These are phyloP conservation scores for Pseudopyricularia cyperi DNA, from an alignment of 2,329 filamentous ascomycete genomes.

Conservation along the genomic window DNA sequence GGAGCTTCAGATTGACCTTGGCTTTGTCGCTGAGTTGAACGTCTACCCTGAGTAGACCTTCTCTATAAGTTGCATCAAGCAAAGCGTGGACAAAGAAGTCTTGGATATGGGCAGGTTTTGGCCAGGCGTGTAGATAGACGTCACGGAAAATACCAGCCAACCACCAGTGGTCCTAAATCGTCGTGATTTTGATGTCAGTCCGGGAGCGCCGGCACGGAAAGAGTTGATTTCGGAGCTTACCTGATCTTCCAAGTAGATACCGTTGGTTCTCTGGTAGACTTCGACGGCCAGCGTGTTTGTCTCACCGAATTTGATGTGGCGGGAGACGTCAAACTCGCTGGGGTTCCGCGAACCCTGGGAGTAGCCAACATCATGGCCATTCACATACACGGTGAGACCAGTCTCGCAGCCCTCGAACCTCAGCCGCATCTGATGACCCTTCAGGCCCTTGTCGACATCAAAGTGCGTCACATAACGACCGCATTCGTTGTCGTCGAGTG, in stretches of 20 bases:
- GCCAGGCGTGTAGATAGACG: constrained; percentile 51
- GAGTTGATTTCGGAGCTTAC: neutral
- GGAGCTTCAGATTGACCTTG: constrained; percentile 2
- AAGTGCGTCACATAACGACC: constrained; percentile 51
- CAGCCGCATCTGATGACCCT: constrained; percentile 41
- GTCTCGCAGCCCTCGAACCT: constrained; percentile 63
- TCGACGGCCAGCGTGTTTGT: constrained; percentile 48
- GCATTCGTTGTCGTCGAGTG: constrained; percentile 49
- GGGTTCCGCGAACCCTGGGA: constrained; percentile 59
- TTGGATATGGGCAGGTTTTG: constrained; percentile 11
- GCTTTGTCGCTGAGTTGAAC: constrained; percentile 18
- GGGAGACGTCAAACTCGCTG: constrained; percentile 56
- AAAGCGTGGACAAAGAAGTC: constrained; percentile 33
- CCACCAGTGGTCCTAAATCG: constrained; percentile 50
- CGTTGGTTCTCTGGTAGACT: constrained; percentile 60
- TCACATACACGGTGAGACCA: constrained; percentile 57
- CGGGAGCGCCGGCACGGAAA: neutral
- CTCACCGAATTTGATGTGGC: constrained; percentile 16
- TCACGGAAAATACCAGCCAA: constrained; percentile 56
- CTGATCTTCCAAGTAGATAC: constrained; percentile 56
- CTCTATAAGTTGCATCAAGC: constrained; percentile 29
- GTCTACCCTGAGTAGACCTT: constrained; percentile 28
- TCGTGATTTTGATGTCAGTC: neutral
- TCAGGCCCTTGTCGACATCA: constrained; percentile 29
- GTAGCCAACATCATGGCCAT: constrained; percentile 54